Conservation (phyloP, 176 grass and related monocot species). For the Canna indica region DNA sequence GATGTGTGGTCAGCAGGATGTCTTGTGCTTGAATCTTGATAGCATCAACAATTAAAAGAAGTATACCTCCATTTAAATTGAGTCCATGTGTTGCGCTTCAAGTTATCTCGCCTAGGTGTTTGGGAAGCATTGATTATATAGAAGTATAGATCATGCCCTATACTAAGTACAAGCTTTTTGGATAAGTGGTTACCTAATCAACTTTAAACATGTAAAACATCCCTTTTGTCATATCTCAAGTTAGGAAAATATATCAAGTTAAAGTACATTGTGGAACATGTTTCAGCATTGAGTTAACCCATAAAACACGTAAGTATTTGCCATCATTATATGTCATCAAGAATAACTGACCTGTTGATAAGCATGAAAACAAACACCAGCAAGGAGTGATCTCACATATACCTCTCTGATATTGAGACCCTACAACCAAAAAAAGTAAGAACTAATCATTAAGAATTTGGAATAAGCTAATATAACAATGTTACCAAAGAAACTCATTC, state of each 20-base stretch:
- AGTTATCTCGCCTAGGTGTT: too few relatives aligned
- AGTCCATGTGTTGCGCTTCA: too few relatives aligned
- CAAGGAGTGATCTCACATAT: constrained; percentile 60
- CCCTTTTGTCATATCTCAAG: background rate
- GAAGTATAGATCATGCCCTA: too few relatives aligned
- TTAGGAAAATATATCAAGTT: background rate
- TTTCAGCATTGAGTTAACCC: background rate
- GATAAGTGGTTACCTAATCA: too few relatives aligned
- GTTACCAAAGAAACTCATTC: background rate
- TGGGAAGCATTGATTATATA: too few relatives aligned
- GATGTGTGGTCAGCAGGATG: too few relatives aligned
- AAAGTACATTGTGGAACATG: background rate
- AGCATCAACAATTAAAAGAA: too few relatives aligned
- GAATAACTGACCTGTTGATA: constrained; percentile 73
- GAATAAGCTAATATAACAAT: background rate
- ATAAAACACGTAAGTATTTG: background rate
- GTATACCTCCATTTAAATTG: too few relatives aligned
- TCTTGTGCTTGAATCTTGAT: too few relatives aligned
- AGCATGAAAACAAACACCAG: constrained; percentile 87
- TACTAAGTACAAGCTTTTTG: too few relatives aligned
- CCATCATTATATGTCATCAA: background rate
- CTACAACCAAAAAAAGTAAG: constrained; percentile 21
- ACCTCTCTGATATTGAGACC: constrained; percentile 62
- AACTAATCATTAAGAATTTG: background rate
- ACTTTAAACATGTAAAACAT: too few relatives aligned